Percentiles rank a stretch among this genome's conserved stretches.
These are phyloP conservation scores for Diversispora epigaea DNA, from an alignment of 192 early-diverging fungal species.

Conservation along the genomic window DNA sequence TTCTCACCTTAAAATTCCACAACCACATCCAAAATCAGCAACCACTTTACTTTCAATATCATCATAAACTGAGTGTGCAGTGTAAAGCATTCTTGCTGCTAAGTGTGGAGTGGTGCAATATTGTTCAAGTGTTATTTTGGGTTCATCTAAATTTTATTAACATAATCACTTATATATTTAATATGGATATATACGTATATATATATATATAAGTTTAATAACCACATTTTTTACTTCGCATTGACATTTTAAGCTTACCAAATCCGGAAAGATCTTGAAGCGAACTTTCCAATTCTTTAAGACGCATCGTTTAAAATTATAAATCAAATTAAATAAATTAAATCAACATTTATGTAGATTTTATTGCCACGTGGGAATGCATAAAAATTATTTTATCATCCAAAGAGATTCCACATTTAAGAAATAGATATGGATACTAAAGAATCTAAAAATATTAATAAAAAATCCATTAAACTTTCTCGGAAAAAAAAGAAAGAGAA, in stretches of 20 bases:
- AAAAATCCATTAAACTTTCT: too few relatives aligned
- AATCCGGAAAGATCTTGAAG: conserved; percentile 65
- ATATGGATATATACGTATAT: not conserved
- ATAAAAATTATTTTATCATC: too few relatives aligned
- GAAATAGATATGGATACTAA: too few relatives aligned
- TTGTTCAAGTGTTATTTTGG: conserved; percentile 76
- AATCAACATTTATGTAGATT: too few relatives aligned
- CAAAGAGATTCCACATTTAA: too few relatives aligned
- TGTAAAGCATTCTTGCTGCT: conserved; percentile 74
- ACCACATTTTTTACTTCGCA: too few relatives aligned
- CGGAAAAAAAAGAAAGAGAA: too few relatives aligned
- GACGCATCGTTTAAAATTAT: conserved; percentile 53
- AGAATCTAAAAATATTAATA: too few relatives aligned
- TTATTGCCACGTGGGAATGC: too few relatives aligned
- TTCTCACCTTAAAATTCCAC: conserved; percentile 65
- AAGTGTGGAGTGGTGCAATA: conserved; percentile 77
- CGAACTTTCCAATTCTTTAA: conserved; percentile 69
- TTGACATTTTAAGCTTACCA: conserved; percentile 33
- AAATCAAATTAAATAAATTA: not conserved
- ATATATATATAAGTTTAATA: too few relatives aligned
- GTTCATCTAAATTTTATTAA: conserved; percentile 43
- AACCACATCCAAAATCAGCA: conserved; percentile 76
- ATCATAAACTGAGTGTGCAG: conserved; percentile 66
- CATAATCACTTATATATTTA: not conserved
- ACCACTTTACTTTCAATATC: conserved; percentile 72